phyloP scores from a whole-genome alignment of 768 basidiomycete genomes.

The Cyathus striatus region DNA sequence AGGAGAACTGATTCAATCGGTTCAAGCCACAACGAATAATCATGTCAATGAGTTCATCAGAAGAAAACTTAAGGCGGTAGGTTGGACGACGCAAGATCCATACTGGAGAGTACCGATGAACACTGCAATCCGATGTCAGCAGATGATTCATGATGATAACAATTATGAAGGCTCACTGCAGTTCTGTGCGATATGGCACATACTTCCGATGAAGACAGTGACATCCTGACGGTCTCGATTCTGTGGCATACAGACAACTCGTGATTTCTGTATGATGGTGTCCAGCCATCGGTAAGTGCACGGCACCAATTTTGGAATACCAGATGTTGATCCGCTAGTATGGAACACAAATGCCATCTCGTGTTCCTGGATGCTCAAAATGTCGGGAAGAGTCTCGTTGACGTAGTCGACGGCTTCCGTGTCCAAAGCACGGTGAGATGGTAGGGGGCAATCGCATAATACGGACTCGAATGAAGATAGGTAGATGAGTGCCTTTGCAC shows the following conservation, averaged over 20 bases:
- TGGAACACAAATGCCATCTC: constrained; percentile 69
- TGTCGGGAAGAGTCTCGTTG: constrained; percentile 35
- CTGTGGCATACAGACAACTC: constrained; percentile 42
- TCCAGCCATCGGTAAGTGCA: constrained; percentile 66
- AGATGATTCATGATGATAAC: too few species aligned
- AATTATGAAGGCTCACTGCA: too few species aligned
- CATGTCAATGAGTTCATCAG: constrained; percentile 71
- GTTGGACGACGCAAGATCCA: constrained; percentile 69
- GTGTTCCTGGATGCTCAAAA: constrained; percentile 27
- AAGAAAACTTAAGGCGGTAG: constrained; percentile 59
- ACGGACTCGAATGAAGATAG: constrained; percentile 50
- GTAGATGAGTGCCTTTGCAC: constrained; percentile 60
- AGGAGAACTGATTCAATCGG: constrained; percentile 69
- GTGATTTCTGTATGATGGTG: constrained; percentile 56
- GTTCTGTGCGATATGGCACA: too few species aligned
- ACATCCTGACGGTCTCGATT: constrained; percentile 58
- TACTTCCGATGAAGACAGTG: constrained; percentile 67
- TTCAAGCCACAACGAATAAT: constrained; percentile 62
- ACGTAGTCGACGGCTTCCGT: constrained; percentile 30
- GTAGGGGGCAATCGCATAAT: constrained; percentile 41
- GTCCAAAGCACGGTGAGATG: constrained; percentile 39
- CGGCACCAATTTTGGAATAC: constrained; percentile 74
- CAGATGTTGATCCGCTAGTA: constrained; percentile 81
- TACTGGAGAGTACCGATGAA: constrained; percentile 68
- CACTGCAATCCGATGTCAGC: too few species aligned